Percentiles rank a stretch among this genome's conserved stretches.
phyloP scores from a whole-genome alignment of 2,329 filamentous ascomycete genomes.

The Rutstroemia sp. region DNA sequence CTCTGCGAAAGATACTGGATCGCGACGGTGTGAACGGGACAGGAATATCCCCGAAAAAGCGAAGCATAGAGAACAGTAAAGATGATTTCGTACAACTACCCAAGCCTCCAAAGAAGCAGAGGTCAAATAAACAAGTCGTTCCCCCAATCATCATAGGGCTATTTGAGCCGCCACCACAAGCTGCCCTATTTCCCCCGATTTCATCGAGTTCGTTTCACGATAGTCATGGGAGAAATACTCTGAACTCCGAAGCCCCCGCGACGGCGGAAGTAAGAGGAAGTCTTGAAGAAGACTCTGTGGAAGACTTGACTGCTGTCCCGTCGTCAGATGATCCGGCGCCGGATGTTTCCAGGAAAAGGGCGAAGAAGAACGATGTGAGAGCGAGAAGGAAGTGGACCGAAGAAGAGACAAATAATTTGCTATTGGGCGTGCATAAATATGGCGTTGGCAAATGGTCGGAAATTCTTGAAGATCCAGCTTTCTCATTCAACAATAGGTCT shows the following conservation, averaged over 20 bases:
- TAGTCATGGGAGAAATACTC: slow-evolving; percentile 34
- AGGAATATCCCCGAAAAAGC: slow-evolving; percentile 35
- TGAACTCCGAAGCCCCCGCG: slow-evolving; percentile 25
- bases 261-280: slow-evolving; percentile 12
- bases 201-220: slow-evolving; percentile 48
- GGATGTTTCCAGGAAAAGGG: slow-evolving; percentile 32
- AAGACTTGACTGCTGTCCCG: slow-evolving; percentile 18
- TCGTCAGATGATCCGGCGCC: background rate
- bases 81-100: slow-evolving; percentile 59
- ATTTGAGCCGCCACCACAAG: slow-evolving; percentile 50
- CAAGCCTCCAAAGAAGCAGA: slow-evolving; percentile 58
- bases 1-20: slow-evolving; percentile 28
- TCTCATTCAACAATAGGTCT: slow-evolving; percentile 52
- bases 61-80: slow-evolving; percentile 42
- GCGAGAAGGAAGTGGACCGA: slow-evolving; percentile 57
- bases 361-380: slow-evolving; percentile 46
- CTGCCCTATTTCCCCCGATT: slow-evolving; percentile 57
- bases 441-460: slow-evolving; percentile 60
- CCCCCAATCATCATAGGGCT: slow-evolving; percentile 60
- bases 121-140: slow-evolving; percentile 46
- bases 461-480: slow-evolving; percentile 54
- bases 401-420: slow-evolving; percentile 54
- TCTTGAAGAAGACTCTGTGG: background rate
- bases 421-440: slow-evolving; percentile 54
- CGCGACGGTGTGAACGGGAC: slow-evolving; percentile 24